These are phyloP conservation scores for Hortiboletus flavorubellus DNA, from an alignment of 768 basidiomycete genomes.

Conservation along the genomic window DNA sequence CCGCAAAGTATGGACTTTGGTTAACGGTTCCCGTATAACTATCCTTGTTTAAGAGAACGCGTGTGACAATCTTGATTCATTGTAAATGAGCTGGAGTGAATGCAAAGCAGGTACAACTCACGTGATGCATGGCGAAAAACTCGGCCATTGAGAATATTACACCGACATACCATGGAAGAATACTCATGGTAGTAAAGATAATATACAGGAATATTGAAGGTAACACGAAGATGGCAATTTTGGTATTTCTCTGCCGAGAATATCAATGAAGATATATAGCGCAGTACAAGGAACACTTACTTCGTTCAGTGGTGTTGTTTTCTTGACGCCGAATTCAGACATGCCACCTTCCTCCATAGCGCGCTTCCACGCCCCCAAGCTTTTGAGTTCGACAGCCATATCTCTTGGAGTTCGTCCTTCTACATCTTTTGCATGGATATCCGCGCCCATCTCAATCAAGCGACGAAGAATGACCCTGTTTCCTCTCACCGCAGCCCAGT, in stretches of 20 bases:
- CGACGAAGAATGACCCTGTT: conserved; percentile 82
- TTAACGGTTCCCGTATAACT: conserved; percentile 81
- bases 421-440: conserved; percentile 74
- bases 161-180: conserved; percentile 89
- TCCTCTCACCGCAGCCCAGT: conserved; percentile 98
- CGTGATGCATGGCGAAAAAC: conserved; percentile 93
- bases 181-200: conserved; percentile 79
- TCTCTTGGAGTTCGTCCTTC: conserved; percentile 87
- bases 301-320: conserved; percentile 66
- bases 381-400: conserved; percentile 93
- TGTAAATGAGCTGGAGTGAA: conserved; percentile 7
- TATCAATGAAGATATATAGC: conserved; percentile 1
- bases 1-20: conserved; percentile 88
- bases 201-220: conserved; percentile 78
- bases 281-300: conserved; percentile 37
- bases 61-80: conserved; percentile 66
- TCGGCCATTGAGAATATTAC: conserved; percentile 78
- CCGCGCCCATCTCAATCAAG: conserved; percentile 82
- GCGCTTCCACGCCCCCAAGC: conserved; percentile 83
- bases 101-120: conserved; percentile 38
- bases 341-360: conserved; percentile 87
- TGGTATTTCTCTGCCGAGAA: conserved; percentile 66
- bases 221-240: conserved; percentile 70
- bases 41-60: conserved; percentile 78
- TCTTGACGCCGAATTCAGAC: conserved; percentile 69